phyloP scores from a whole-genome alignment of 2,329 filamentous ascomycete genomes.

The Knufia fluminis region DNA sequence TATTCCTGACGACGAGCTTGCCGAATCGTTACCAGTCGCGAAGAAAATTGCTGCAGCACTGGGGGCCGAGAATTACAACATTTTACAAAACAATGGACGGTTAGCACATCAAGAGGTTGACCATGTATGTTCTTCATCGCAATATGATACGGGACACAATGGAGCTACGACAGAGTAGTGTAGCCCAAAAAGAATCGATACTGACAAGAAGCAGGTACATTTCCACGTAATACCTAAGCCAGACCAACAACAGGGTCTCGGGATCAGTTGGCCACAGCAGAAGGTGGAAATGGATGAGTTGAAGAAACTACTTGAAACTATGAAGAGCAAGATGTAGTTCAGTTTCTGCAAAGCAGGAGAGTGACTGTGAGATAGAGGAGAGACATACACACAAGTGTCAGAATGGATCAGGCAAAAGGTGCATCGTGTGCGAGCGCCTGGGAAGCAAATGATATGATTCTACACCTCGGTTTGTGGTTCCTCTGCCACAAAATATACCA shows the following conservation, averaged over 20 bases:
- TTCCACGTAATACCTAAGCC: constrained; percentile 99
- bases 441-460: no score
- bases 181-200: no score
- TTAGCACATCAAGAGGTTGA: constrained; percentile 88
- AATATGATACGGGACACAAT: background rate
- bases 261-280: constrained; percentile 69
- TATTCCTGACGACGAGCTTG: constrained; percentile 79
- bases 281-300: constrained; percentile 70
- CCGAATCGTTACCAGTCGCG: constrained; percentile 73
- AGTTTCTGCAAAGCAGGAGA: no score
- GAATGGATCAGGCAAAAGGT: no score
- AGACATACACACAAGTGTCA: no score
- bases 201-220: constrained; percentile 53
- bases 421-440: no score
- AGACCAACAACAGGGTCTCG: constrained; percentile 68
- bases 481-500: no score
- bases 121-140: constrained; percentile 54
- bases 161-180: no score
- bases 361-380: no score
- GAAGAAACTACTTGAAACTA: constrained; percentile 67
- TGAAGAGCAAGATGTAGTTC: constrained; percentile 85
- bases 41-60: constrained; percentile 77
- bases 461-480: no score
- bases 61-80: constrained; percentile 75
- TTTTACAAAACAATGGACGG: constrained; percentile 90